phyloP scores from a whole-genome alignment of 441 rosid genomes.

The Adansonia gregorii region DNA sequence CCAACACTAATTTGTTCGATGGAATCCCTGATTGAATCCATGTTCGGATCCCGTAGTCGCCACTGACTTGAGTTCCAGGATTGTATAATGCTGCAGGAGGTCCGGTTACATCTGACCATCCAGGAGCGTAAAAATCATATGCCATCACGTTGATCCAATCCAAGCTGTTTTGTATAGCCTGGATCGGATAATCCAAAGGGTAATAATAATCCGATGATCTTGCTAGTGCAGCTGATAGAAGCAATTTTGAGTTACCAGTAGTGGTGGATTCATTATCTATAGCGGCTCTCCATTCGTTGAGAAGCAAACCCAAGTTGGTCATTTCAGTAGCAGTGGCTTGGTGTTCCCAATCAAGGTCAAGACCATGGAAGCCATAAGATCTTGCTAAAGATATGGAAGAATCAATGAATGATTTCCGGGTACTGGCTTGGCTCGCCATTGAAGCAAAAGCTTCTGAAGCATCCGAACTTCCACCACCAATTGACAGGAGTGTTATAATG shows the following conservation, averaged over 20 bases:
- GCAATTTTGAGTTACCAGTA: conserved; percentile 26
- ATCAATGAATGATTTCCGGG: conserved; percentile 41
- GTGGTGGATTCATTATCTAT: conserved; percentile 31
- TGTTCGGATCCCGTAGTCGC: conserved; percentile 37
- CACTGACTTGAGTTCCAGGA: conserved; percentile 44
- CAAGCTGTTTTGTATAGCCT: conserved; percentile 44
- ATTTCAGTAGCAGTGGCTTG: conserved; percentile 32
- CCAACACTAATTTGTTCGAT: conserved; percentile 25
- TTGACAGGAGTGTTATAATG: conserved; percentile 46
- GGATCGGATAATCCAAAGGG: conserved; percentile 40
- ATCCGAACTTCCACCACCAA: conserved; percentile 42
- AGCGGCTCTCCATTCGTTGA: conserved; percentile 40
- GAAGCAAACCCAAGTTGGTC: conserved; percentile 38
- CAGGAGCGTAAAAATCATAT: conserved; percentile 58
- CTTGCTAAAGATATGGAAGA: conserved; percentile 46
- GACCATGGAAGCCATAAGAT: conserved; percentile 43
- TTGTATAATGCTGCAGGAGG: conserved; percentile 61
- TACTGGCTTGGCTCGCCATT: conserved; percentile 38
- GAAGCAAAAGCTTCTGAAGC: conserved; percentile 1
- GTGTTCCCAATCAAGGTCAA: conserved; percentile 52
- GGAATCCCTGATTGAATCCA: conserved; percentile 49
- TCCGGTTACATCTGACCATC: conserved; percentile 52
- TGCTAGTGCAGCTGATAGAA: conserved; percentile 41
- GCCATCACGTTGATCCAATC: conserved; percentile 72
- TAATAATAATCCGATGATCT: conserved; percentile 32